phyloP scores from a whole-genome alignment of 441 rosid species.

The Adansonia gregorii region DNA sequence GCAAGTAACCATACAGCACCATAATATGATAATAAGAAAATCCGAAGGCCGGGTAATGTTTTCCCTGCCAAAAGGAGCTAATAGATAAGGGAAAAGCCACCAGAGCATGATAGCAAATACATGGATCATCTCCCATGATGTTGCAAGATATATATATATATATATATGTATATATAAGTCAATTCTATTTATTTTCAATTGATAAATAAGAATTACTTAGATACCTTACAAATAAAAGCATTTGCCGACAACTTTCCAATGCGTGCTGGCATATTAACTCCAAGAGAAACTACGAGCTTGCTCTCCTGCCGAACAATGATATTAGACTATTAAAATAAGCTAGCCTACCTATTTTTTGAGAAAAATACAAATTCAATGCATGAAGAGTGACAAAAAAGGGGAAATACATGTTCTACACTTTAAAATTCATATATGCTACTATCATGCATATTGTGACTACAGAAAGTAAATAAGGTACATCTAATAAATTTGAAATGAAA shows the following conservation, averaged over 20 bases:
- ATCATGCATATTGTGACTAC: background rate
- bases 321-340: conserved; percentile 13
- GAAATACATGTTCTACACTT: background rate
- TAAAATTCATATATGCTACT: background rate
- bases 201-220: conserved; percentile 8
- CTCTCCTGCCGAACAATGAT: conserved; percentile 38
- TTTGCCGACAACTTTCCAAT: conserved; percentile 59
- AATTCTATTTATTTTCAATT: conserved; percentile 3
- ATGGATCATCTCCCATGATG: background rate
- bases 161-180: too few species aligned
- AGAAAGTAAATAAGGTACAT: background rate
- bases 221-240: conserved; percentile 74
- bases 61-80: conserved; percentile 15
- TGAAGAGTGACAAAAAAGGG: conserved; percentile 17
- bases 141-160: background rate
- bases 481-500: background rate
- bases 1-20: background rate
- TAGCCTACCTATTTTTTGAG: background rate
- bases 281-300: conserved; percentile 45
- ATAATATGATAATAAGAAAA: background rate
- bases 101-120: background rate
- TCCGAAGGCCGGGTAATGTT: conserved; percentile 4
- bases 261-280: conserved; percentile 43
- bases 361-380: background rate
- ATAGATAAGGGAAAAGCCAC: background rate